Conservation (phyloP, 1,139 yeast species). For the Hansenula sp. region DNA sequence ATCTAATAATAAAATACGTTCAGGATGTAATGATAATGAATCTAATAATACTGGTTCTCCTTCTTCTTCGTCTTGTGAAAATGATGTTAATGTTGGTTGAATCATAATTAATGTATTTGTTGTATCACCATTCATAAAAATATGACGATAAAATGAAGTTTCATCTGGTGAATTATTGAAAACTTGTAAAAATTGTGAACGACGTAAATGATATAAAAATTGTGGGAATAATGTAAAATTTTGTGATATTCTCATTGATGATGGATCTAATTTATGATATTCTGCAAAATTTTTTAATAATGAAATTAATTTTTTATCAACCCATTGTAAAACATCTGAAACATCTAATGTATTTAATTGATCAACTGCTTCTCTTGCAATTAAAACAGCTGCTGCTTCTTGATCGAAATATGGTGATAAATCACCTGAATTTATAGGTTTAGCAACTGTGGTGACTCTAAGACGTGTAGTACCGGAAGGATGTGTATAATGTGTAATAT, state of each 20-base stretch:
- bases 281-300: constrained; percentile 76
- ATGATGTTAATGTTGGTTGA: constrained; percentile 68
- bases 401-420: constrained; percentile 49
- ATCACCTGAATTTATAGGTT: constrained; percentile 26
- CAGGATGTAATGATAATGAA: constrained; percentile 59
- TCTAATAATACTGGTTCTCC: constrained; percentile 60
- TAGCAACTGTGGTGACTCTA: constrained; percentile 51
- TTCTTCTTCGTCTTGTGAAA: constrained; percentile 52
- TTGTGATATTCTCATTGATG: constrained; percentile 60
- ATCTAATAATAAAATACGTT: constrained; percentile 59
- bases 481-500: constrained; percentile 72
- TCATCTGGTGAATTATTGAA: constrained; percentile 82
- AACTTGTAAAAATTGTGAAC: constrained; percentile 66
- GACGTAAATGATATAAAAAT: constrained; percentile 65
- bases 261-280: constrained; percentile 59
- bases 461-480: constrained; percentile 37
- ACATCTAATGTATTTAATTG: constrained; percentile 57
- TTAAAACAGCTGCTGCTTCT: constrained; percentile 62
- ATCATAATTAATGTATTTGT: constrained; percentile 66
- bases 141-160: constrained; percentile 64
- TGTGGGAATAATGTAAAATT: constrained; percentile 74
- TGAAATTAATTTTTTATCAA: constrained; percentile 67
- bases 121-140: constrained; percentile 63
- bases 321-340: constrained; percentile 60
- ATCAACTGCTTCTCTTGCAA: constrained; percentile 76